phyloP scores from a whole-genome alignment of 176 grass and related monocot genomes.

The Triticum turgidum region DNA sequence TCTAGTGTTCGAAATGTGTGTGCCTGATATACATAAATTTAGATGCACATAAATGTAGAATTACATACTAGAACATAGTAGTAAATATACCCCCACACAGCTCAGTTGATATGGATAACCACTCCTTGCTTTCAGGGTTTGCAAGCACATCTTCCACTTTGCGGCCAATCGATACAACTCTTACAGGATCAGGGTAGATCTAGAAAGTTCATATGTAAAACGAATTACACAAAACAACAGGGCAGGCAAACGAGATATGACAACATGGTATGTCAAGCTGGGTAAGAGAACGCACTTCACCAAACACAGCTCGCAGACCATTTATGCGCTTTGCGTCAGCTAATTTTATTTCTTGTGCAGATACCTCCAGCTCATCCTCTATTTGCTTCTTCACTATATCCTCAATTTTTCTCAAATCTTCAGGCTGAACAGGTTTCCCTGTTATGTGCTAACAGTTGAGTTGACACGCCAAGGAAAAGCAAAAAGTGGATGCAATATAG shows the following conservation, averaged over 20 bases:
- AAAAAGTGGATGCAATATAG: slow-evolving; percentile 3
- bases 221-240: not conserved
- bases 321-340: slow-evolving; percentile 61
- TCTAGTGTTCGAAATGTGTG: slow-evolving; percentile 81
- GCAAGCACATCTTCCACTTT: slow-evolving; percentile 75
- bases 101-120: slow-evolving; percentile 83
- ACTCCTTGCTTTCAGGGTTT: slow-evolving; percentile 74
- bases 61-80: not conserved
- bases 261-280: not conserved
- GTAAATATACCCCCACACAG: slow-evolving; percentile 75
- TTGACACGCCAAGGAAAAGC: not conserved
- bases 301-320: slow-evolving; percentile 88
- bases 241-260: slow-evolving; percentile 11
- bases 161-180: slow-evolving; percentile 83
- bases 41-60: not conserved
- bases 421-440: slow-evolving; percentile 79
- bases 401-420: slow-evolving; percentile 91
- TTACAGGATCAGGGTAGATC: slow-evolving; percentile 91
- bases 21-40: slow-evolving; percentile 53
- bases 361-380: slow-evolving; percentile 74
- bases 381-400: slow-evolving; percentile 91
- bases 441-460: slow-evolving; percentile 24
- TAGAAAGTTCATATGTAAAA: slow-evolving; percentile 19
- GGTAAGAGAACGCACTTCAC: slow-evolving; percentile 56
- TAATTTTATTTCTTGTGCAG: slow-evolving; percentile 59